Conservation (phyloP, 2,329 filamentous ascomycete species). For the Cordyceps cateniannulata region DNA sequence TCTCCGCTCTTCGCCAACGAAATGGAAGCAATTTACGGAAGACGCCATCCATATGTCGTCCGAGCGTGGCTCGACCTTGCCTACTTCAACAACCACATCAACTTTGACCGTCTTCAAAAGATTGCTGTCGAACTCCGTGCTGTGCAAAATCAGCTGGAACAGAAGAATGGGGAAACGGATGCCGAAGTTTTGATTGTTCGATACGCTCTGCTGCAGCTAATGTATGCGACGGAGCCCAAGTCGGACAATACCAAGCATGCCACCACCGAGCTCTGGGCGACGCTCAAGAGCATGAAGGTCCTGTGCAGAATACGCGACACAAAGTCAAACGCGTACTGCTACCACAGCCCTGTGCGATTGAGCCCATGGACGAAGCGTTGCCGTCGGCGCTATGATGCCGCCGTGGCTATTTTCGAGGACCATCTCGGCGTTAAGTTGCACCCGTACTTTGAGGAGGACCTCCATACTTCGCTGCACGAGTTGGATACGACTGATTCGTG, state of each 20-base stretch:
- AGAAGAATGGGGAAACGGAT: constrained; percentile 25
- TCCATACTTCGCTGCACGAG: constrained; percentile 34
- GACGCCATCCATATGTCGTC: constrained; percentile 36
- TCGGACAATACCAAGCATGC: constrained; percentile 29
- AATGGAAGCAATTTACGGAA: constrained; percentile 37
- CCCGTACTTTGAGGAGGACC: constrained; percentile 39
- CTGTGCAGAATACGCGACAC: constrained; percentile 31
- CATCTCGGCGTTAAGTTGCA: constrained; percentile 31
- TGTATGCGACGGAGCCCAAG: constrained; percentile 29
- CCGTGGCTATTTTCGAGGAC: constrained; percentile 31
- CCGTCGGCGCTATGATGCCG: constrained; percentile 33
- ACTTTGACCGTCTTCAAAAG: constrained; percentile 30
- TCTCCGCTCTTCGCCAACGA: constrained; percentile 37
- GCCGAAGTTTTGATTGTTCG: constrained; percentile 32
- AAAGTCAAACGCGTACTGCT: constrained; percentile 34
- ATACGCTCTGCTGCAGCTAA: constrained; percentile 35
- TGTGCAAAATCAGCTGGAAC: constrained; percentile 30
- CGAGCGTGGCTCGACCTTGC: constrained; percentile 36
- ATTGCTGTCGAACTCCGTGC: constrained; percentile 31
- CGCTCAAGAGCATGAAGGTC: constrained; percentile 28
- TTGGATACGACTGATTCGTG: constrained; percentile 31
- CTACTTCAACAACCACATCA: constrained; percentile 32
- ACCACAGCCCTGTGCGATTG: constrained; percentile 37
- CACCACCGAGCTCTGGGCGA: constrained; percentile 31
- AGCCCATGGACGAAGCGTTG: constrained; percentile 39